Conservation (phyloP, 2,329 filamentous ascomycete genomes). For the Apiospora aurea region DNA sequence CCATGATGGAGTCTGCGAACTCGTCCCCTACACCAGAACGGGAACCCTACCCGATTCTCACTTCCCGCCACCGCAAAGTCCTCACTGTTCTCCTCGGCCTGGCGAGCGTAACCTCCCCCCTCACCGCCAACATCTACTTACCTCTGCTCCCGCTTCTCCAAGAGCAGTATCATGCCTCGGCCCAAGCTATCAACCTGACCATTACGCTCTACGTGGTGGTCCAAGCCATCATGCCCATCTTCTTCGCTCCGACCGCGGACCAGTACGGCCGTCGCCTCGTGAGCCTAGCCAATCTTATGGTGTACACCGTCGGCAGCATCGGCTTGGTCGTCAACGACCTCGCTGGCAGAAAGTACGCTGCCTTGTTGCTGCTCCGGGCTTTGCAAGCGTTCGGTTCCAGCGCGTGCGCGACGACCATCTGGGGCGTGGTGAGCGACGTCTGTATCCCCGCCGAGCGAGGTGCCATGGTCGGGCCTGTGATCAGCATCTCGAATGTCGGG, state of each 20-base stretch:
- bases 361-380: neutral
- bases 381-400: neutral
- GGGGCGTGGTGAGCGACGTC: neutral
- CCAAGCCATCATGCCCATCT: conserved; percentile 22
- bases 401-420: neutral
- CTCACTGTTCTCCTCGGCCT: conserved; percentile 25
- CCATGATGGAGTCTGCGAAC: neutral
- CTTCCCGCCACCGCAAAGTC: conserved; percentile 3
- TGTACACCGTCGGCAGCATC: conserved; percentile 23
- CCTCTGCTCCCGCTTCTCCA: conserved; percentile 24
- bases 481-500: neutral
- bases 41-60: conserved; percentile 23
- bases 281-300: neutral
- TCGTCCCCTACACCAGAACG: neutral
- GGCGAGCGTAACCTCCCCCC: conserved; percentile 23
- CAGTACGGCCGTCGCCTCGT: conserved; percentile 23
- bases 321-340: conserved; percentile 18
- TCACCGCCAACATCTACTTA: conserved; percentile 28
- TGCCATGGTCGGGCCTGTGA: neutral
- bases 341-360: neutral
- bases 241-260: conserved; percentile 24
- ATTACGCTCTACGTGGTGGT: conserved; percentile 26
- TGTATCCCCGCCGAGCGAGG: conserved; percentile 1
- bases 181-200: conserved; percentile 27
- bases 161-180: conserved; percentile 11